Evolutionary conservation across 208 protist genomes (phyloP).

Genomic region (Leishmania major): DNA sequence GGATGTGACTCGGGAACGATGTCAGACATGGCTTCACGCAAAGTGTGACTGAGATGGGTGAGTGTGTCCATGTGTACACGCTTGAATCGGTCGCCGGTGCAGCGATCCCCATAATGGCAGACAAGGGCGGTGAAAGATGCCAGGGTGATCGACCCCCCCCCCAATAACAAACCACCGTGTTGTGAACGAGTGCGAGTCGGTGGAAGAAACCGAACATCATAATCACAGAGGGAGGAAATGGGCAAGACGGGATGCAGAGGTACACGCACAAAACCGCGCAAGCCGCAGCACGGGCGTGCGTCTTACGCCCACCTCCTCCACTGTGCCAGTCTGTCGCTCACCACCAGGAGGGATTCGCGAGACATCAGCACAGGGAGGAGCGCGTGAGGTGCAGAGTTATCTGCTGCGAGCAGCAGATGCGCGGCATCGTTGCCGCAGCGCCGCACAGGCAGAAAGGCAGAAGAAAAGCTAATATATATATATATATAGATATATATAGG

Average conservation of each 20-base stretch:
- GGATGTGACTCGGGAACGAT: conserved; percentile 48
- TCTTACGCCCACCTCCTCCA: neutral
- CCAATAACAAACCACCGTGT: neutral
- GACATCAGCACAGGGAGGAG: neutral
- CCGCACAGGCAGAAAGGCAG: neutral
- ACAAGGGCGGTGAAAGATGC: neutral
- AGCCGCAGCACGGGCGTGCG: neutral
- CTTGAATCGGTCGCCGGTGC: neutral
- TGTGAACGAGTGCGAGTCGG: neutral
- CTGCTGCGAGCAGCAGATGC: neutral
- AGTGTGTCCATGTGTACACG: too few species aligned
- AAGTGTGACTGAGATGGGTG: neutral
- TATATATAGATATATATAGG: too few species aligned
- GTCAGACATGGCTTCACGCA: conserved; percentile 32
- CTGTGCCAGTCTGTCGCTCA: neutral
- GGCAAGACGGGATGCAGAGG: neutral
- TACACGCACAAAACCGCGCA: neutral
- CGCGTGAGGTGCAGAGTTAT: neutral
- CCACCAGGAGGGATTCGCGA: neutral
- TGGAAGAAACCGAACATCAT: neutral
- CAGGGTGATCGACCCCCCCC: neutral
- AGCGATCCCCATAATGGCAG: neutral
- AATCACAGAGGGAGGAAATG: neutral
- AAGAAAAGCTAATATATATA: neutral
- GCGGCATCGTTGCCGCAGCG: neutral